Evolutionary conservation across 306 rosid species (phyloP).

Genomic region (Crotalaria pallida): DNA sequence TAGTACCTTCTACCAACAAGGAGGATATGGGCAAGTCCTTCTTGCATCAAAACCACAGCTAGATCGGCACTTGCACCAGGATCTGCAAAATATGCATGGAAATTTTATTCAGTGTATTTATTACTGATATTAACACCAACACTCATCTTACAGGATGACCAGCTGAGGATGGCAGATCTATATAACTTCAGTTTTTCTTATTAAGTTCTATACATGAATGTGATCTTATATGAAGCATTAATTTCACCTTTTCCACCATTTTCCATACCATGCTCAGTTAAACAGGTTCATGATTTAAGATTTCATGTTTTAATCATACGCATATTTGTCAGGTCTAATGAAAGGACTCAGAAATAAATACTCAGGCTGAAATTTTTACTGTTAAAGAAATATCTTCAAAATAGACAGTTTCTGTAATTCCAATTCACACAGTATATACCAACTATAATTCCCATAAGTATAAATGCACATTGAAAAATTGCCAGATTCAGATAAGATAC

Average conservation of each 20-base stretch:
- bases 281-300: constrained; percentile 12
- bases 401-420: not conserved
- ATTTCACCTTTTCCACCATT: constrained; percentile 6
- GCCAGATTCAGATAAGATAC: constrained; percentile 36
- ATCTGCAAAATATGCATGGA: constrained; percentile 49
- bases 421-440: not conserved
- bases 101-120: not conserved
- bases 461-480: not conserved
- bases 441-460: not conserved
- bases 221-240: not conserved
- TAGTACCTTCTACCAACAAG: constrained; percentile 86
- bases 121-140: constrained; percentile 14
- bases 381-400: not conserved
- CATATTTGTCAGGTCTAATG: not conserved
- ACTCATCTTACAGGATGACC: not conserved
- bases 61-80: constrained; percentile 95
- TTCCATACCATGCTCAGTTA: not conserved
- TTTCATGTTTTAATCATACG: not conserved
- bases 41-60: constrained; percentile 98
- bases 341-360: not conserved
- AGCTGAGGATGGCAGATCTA: not conserved
- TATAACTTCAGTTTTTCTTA: not conserved
- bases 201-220: not conserved
- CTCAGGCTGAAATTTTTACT: not conserved
- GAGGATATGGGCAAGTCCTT: constrained; percentile 90